Conservation (phyloP, 2,329 filamentous ascomycete species). For the Graphilbum fragrans region DNA sequence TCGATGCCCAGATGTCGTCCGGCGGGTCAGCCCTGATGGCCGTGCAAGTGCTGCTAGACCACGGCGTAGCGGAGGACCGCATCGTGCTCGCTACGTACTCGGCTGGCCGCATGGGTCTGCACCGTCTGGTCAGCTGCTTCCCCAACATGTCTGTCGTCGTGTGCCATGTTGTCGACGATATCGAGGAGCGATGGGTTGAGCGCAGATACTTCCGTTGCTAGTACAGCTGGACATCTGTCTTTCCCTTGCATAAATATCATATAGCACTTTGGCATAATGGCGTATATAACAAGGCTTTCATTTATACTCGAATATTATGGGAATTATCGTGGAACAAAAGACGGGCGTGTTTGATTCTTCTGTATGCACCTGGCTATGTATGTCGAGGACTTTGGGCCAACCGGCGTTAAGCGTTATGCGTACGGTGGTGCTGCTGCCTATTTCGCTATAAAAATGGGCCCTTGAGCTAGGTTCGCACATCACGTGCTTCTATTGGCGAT, state of each 20-base stretch:
- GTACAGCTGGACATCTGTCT: no score
- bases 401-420: no score
- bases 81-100: conserved; percentile 93
- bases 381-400: no score
- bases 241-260: no score
- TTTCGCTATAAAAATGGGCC: no score
- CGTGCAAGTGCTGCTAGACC: conserved; percentile 87
- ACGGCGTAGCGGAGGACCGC: conserved; percentile 70
- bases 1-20: conserved; percentile 91
- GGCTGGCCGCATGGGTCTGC: conserved; percentile 72
- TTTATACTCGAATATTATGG: no score
- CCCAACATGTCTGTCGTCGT: conserved; percentile 80
- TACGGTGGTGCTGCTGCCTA: no score
- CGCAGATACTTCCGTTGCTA: conserved; percentile 81
- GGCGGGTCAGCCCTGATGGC: conserved; percentile 85
- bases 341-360: no score
- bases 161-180: conserved; percentile 67
- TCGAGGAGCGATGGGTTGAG: conserved; percentile 84
- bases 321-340: no score
- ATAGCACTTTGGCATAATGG: no score
- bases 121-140: conserved; percentile 78
- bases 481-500: neutral
- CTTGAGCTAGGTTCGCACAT: neutral
- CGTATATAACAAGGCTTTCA: no score
- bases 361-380: no score